Base-by-base conservation (phyloP, 352 stramenopile species). In the Phytophthora meadii region DNA sequence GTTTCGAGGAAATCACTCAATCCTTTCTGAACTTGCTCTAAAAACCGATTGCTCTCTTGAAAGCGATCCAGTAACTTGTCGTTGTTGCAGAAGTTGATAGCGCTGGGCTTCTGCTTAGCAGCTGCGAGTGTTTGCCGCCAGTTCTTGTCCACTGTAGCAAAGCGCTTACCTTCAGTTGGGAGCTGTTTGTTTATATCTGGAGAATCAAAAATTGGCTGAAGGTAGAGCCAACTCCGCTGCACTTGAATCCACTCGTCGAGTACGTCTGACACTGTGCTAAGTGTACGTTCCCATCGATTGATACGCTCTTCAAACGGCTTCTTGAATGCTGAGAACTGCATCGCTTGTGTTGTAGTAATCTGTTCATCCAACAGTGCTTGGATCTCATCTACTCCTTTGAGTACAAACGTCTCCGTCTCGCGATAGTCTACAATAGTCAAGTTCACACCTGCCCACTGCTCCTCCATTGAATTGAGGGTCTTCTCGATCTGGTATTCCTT, bases 121-220 rank as follows among this genome's bases (percentile, higher is more conserved):
- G 77, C 71, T 22, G 77, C 70, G 37, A 98, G 89, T 0, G 90
- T 98, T 47, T 95, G 81, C 3, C 94, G 80, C 93, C 94, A 99
- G 70, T 98, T 97, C 64, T 98, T 98, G 64, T 98, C 95, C 0
- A 98, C 95, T 2, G 92, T 98, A 0, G 90, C 84, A 60, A 98
- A 98, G 6, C 94, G 81, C 60, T 98, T 98, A 12, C 92, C 93
- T 68, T 98, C 95, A 4, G 85, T 94, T 0, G 95, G 95, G 1
- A 98, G 82, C 60, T 98, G 95, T 65, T 98, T 98, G 78, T 98
- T 98, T 61, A 98, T 98, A 57, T 98, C 95, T 0, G 91, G 82
- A 2, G 90, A 98, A 64, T 98, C 94, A 45, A 98, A 98, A 53
- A 98, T 98, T 9, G 95, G 95, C 67, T 98, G 93, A 7, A 98